Base-by-base conservation (phyloP, 2,329 filamentous ascomycete species). In the Curvularia sp. region DNA sequence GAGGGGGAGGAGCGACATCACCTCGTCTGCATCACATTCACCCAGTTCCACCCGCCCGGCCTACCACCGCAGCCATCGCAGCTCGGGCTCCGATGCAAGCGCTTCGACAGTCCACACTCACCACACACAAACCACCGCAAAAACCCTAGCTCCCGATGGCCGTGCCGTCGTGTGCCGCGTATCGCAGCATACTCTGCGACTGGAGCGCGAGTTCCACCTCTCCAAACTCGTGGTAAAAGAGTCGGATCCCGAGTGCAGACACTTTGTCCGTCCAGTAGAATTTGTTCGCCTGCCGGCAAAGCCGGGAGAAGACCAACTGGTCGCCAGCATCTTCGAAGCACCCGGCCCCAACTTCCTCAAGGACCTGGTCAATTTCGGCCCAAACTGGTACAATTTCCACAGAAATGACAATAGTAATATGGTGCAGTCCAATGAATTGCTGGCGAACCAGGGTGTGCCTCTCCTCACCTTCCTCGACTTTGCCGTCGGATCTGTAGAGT, bases 121-220 rank as follows among this genome's bases (percentile, higher is more conserved):
- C 68, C 79, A 64, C 68, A 88, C 69, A 78, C 22, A 41, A n/a
- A 75, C 63, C 72, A 88, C 70, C 63, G 74, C 64, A 81, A 85
- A 63, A 75, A 49, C 78, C 74, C 7, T 72, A 73, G n/a, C 78
- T 70, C 61, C 49, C 31, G 60, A 70, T 63, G 48, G 82, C 77
- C 43, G 60, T 72, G 84, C 85, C 7, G 88, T 97, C 5, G 82
- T 97, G 28, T 94, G 93, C 43, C 88, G 92, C 22, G 84, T 97
- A 44, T 97, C 93, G 0, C 89, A 86, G 61, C 92, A 97, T 77
- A 85, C 89, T 15, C 81, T 97, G 52, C 88, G 93, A 7, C 87
- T 97, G 67, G 93, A 98, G 80, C 85, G 93, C 61, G 89, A 94
- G 57, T 97, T 90, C 71, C 91, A 96, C 68, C 90, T 95, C 65